Evolutionary conservation across 257 asterid genomes (phyloP), one percentile per base, ranked within the genome.

Genomic region (Vinca minor): DNA sequence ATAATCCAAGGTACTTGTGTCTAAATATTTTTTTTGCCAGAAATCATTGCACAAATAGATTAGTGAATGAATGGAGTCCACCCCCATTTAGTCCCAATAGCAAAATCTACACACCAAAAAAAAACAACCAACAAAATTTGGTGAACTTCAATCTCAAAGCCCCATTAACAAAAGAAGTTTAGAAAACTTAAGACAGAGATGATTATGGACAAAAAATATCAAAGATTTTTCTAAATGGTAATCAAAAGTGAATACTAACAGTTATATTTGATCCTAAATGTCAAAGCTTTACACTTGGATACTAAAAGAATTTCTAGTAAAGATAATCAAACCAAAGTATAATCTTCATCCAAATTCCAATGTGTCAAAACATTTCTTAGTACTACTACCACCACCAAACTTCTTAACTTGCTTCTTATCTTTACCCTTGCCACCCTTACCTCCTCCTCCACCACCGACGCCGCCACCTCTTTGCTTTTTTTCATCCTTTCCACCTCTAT

Each of bases 341-440:
- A 62, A 54, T 36, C 42, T 18, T 38, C 41, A 7, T 2, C 53
- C 53, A 8, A 28, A 7, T 2, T 65, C 53, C 15, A 28, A n/a
- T 23, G 54, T 8, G 21, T 63, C 64, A 35, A 73, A 65, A 45
- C 62, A 59, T 68, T 66, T 76, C 62, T 72, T 61, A 41, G n/a
- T n/a, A n/a, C 36, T 48, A 53, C 66, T 46, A 39, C 79, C 71
- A 48, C 82, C 76, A 38, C 49, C 7, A 28, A 3, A 34, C 35
- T 41, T 62, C 68, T 62, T 39, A 11, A 52, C 72, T 57, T 71
- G 55, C 57, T 73, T 82, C 74, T 74, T 79, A 59, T 68, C 73
- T 58, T 31, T 65, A 18, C 60, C 78, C 56, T 29, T 59, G 29
- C 71, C 63, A 6, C 71, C 80, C 44, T 70, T 76, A 35, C 67